Evolutionary conservation across 306 rosid genomes (phyloP).

Genomic region (Cajanus cajan): DNA sequence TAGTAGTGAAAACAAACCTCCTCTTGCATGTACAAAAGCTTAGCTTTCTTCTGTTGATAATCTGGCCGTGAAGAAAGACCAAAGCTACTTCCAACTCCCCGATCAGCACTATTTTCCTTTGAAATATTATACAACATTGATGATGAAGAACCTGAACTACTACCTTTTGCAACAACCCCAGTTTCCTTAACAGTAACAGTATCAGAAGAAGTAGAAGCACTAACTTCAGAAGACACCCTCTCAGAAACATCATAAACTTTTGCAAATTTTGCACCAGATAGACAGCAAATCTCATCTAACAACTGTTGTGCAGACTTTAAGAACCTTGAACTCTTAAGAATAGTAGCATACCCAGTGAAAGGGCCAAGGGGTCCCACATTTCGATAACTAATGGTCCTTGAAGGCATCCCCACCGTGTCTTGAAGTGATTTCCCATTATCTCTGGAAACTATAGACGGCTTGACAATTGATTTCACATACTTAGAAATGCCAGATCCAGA

Average conservation of each 20-base stretch:
- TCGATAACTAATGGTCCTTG: slow-evolving; percentile 33
- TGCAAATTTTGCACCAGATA: slow-evolving; percentile 24
- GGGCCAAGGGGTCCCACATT: slow-evolving; percentile 93
- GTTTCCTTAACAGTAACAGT: slow-evolving; percentile 37
- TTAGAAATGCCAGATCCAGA: slow-evolving; percentile 18
- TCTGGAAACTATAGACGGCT: slow-evolving; percentile 49
- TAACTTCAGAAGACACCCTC: slow-evolving; percentile 34
- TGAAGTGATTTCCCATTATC: slow-evolving; percentile 52
- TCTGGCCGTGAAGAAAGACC: slow-evolving; percentile 51
- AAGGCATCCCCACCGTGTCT: slow-evolving; percentile 50
- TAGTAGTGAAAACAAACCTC: slow-evolving; percentile 62
- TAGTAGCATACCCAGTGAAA: slow-evolving; percentile 89
- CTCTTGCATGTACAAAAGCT: slow-evolving; percentile 77
- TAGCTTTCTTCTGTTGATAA: slow-evolving; percentile 76
- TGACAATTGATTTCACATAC: slow-evolving; percentile 23
- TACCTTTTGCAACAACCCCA: slow-evolving; percentile 32
- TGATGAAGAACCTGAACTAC: slow-evolving; percentile 49
- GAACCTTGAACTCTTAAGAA: slow-evolving; percentile 77
- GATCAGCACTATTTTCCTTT: slow-evolving; percentile 47
- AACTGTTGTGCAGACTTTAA: slow-evolving; percentile 71
- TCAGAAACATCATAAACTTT: slow-evolving; percentile 39
- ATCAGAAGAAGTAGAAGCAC: slow-evolving; percentile 42
- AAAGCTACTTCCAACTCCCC: slow-evolving; percentile 48
- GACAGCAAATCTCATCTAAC: slow-evolving; percentile 60
- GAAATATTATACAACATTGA: slow-evolving; percentile 46